A percentile compares a stretch with the other conserved stretches of the same genome.
Conservation (phyloP, 495 filamentous ascomycete genomes). For the Aspergillus carlsbadensis region DNA sequence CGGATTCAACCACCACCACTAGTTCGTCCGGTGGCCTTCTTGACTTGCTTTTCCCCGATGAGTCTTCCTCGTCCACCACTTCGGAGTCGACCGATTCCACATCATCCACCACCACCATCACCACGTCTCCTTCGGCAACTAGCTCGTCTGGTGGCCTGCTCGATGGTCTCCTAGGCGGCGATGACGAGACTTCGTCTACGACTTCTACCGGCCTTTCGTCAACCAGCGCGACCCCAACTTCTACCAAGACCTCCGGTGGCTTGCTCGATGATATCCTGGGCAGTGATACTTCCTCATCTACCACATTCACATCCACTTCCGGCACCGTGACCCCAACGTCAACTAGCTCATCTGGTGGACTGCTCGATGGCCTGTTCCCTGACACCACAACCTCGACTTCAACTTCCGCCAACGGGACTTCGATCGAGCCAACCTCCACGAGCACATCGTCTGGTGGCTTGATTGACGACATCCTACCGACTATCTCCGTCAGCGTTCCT, state of each 20-base stretch:
- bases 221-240: constrained; percentile 2
- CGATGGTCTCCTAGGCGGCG: neutral
- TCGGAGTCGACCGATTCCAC: neutral
- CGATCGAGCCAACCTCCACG: neutral
- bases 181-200: neutral
- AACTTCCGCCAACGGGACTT: neutral
- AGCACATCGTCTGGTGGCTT: neutral
- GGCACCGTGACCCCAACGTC: neutral
- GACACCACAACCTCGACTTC: neutral
- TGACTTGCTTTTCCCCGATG: neutral
- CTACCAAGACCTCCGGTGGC: neutral
- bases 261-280: constrained; percentile 1
- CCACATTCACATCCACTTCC: neutral
- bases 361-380: constrained; percentile 2
- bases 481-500: constrained; percentile 32
- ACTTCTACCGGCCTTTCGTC: neutral
- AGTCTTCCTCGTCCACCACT: neutral
- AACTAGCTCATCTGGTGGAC: constrained; percentile 3
- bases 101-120: neutral
- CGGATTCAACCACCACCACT: constrained; percentile 1
- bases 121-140: neutral
- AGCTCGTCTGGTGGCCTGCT: neutral
- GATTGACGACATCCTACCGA: constrained; percentile 9
- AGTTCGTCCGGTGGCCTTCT: neutral
- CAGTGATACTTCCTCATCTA: constrained; percentile 4